Percentiles rank a stretch among this genome's conserved stretches.
phyloP scores from a whole-genome alignment of 495 filamentous ascomycete genomes.

The Polyplosphaeria fusca region DNA sequence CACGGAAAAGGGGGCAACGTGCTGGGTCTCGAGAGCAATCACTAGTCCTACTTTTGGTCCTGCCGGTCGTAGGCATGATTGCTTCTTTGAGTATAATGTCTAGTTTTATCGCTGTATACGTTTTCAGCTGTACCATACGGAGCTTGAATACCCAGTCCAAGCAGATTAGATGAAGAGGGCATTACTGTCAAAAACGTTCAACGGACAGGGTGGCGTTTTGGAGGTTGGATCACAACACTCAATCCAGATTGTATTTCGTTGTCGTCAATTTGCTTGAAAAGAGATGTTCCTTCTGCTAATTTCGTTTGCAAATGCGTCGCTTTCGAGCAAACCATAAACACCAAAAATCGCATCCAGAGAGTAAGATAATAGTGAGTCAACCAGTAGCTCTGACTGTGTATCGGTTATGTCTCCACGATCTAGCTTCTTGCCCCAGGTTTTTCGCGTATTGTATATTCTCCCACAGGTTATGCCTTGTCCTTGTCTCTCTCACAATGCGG shows the following conservation, averaged over 20 bases:
- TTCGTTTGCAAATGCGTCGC: too few species aligned
- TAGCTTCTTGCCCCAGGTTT: too few species aligned
- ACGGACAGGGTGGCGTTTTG: slow-evolving; percentile 7
- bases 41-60: background rate
- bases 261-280: background rate
- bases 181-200: too few species aligned
- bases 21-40: slow-evolving; percentile 32
- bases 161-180: slow-evolving; percentile 1
- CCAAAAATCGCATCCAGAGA: too few species aligned
- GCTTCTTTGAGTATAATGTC: background rate
- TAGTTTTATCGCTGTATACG: background rate
- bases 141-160: slow-evolving; percentile 2
- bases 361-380: too few species aligned
- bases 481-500: too few species aligned
- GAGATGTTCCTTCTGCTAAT: background rate
- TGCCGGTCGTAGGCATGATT: background rate
- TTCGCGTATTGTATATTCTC: too few species aligned
- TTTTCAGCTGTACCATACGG: too few species aligned
- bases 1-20: slow-evolving; percentile 38
- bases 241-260: slow-evolving; percentile 8
- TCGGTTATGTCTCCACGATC: too few species aligned
- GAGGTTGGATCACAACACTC: slow-evolving; percentile 17
- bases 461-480: too few species aligned
- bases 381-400: too few species aligned
- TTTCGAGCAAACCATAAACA: too few species aligned